Evolutionary conservation across 176 grass and related monocot genomes (phyloP), one percentile per base, ranked within the genome.

Genomic region (Musa beccarii): DNA sequence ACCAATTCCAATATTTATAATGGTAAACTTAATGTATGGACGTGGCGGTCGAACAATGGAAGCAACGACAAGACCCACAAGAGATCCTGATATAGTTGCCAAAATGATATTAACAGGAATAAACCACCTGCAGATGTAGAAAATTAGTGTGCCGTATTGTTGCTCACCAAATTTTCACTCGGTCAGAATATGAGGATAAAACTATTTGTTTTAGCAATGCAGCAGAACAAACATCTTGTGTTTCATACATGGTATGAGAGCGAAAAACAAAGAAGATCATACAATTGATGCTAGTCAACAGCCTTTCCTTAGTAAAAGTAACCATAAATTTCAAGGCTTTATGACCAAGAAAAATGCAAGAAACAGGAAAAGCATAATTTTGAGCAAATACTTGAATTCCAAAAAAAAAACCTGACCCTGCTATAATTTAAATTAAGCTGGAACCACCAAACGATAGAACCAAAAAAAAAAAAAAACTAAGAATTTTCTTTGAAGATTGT

Each of bases 1-100:
- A 99, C 96, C 96, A 84, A 94, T 99, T 74, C 89, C 96, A 74
- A 99, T 95, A 82, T 99, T 91, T 73, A 99, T 92, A 68, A 99
- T 16, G 50, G 96, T 99, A 77, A 99, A 99, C 72, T 99, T 99
- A 79, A 99, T 95, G 82, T 99, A 99, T 2, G 96, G 96, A 81
- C 92, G 81, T 67, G 96, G 96, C 23, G 96, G 96, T 68, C 79
- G 83, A 79, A 99, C 87, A 86, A 99, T 85, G 68, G 73, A 88
- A 14, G 91, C 96, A 65, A 99, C 96, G 57, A 99, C 76, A 86
- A 89, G 87, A 12, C 96, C 96, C 66, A 99, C 89, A 77, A 99
- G 87, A 51, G 96, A 99, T 24, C 96, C 96, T 43, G 85, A 86
- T 54, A 92, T 77, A 14, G 89, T 77, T 16, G 75, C 86, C 53